Evolutionary conservation across 1,284 basidiomycete genomes (phyloP), one percentile per base, ranked within the genome.

Genomic region (Phlebopus sp.): DNA sequence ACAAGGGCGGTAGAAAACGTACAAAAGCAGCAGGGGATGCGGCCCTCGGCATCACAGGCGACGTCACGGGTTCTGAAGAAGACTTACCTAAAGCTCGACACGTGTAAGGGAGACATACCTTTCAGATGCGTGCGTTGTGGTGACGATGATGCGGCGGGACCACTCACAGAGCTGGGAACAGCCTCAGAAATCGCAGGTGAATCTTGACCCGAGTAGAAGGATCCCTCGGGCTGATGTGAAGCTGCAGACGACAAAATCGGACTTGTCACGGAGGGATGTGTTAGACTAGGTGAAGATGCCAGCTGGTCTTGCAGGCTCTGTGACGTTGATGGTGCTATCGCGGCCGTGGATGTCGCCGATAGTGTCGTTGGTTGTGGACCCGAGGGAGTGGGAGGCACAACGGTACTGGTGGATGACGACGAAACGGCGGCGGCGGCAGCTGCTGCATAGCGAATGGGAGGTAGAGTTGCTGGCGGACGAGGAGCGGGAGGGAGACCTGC

Each of bases 371-470:
- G 68, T 59, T 45, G 74, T 41, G 62, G 74, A 30, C 62, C 59
- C 34, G 61, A 50, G 18, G 62, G 54, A 18, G 59, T 49, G 25
- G 52, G 35, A 15, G 54, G 41, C 23, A 61, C 51, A 30, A 59
- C 48, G 30, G 25, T 47, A 38, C 47, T 56, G 53, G 69, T 38
- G 72, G 75, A 53, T 55, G 75, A 60, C 40, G 79, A 62, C 15
- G 76, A 69, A 13, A 89, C 87, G 3, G 90, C 91, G 0, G 92
- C 92, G 1, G 92, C 93, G 2, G 93, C 94, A 0, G 92, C 93
- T 7, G 92, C 84, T 29, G 95, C 90, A 62, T 97, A 97, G 42
- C 90, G 80, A 62, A 96, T 92, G 9, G 92, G 90, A 21, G 92
- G 88, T 44, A 90, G 64, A 17, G 79, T 66, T n/a, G 74, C 72